Evolutionary conservation across 352 stramenopile genomes (phyloP), one percentile per base, ranked within the genome.

Genomic region (Pythium aquatile): DNA sequence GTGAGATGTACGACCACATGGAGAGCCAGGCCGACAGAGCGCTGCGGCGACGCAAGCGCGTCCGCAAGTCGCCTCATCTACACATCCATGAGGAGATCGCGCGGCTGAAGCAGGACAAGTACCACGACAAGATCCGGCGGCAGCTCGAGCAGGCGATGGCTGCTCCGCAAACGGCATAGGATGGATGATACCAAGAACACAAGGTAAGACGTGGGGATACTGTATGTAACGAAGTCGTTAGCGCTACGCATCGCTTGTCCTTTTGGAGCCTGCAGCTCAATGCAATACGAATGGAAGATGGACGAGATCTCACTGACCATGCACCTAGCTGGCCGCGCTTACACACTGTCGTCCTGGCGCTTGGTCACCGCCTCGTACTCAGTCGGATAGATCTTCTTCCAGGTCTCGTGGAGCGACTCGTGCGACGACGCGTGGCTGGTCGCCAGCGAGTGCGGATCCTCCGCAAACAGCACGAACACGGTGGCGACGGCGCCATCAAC

Each of bases 31-130:
- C 76, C 17, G 78, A 87, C 17, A 70, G 73, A 55, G 78, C 78
- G 11, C 68, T 90, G 17, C 73, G 75, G 7, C 70, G 77, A 0
- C 78, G 78, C 58, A 90, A 87, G 62, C 67, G 72, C 20, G 63
- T 78, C 10, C 79, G 77, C 39, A 89, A 87, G 63, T 79, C 76
- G 7, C 66, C 74, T n/a, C 78, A 87, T 35, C 60, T 89, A n/a
- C 61, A 76, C 39, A 85, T 89, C 58, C 71, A 79, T 55, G 73
- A 90, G 46, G 80, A 87, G 55, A 90, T 90, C 49, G 33, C 63
- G 47, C 68, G 61, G 0, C 73, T 73, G 26, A 82, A 85, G 53
- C 78, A 85, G 24, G 65, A 77, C 29, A 65, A 72, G 13, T 75
- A 76, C 59, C 69, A 75, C 26, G 29, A 62, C 0, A 63, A 51